Percentiles rank a stretch among this genome's conserved stretches.
These are phyloP conservation scores for Colletotrichum scovillei DNA, from an alignment of 2,329 filamentous ascomycete genomes.

Conservation along the genomic window DNA sequence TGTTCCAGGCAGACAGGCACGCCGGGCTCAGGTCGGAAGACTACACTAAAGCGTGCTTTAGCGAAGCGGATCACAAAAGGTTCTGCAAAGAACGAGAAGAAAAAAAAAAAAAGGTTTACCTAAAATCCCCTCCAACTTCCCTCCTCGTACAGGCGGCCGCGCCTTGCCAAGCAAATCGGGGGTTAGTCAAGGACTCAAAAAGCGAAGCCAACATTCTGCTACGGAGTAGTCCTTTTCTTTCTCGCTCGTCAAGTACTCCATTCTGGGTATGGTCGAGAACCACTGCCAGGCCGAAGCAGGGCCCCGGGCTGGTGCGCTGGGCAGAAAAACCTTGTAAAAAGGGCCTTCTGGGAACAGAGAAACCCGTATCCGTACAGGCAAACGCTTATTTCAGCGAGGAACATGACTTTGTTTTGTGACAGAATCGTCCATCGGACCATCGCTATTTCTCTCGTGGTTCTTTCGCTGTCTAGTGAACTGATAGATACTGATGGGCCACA, in stretches of 20 bases:
- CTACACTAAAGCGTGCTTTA: background rate
- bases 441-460: background rate
- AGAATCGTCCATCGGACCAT: background rate
- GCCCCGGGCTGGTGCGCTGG: background rate
- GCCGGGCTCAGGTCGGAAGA: background rate
- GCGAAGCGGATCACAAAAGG: background rate
- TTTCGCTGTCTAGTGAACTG: background rate
- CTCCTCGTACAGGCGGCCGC: background rate
- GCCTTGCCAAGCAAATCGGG: constrained; percentile 12
- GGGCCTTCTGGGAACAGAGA: background rate
- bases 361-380: background rate
- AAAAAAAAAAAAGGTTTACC: too few species aligned
- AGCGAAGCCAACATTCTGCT: constrained; percentile 26
- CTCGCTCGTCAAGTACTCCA: background rate
- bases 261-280: background rate
- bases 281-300: background rate
- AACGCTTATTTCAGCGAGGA: background rate
- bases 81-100: background rate
- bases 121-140: background rate
- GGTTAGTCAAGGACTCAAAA: constrained; percentile 2
- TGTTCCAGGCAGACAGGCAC: background rate
- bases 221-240: constrained; percentile 13
- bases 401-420: background rate
- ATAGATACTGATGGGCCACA: background rate
- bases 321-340: background rate